A percentile compares a stretch with the other conserved stretches of the same genome.
phyloP scores from a whole-genome alignment of 2,329 filamentous ascomycete genomes.

The Xylariales sp. region DNA sequence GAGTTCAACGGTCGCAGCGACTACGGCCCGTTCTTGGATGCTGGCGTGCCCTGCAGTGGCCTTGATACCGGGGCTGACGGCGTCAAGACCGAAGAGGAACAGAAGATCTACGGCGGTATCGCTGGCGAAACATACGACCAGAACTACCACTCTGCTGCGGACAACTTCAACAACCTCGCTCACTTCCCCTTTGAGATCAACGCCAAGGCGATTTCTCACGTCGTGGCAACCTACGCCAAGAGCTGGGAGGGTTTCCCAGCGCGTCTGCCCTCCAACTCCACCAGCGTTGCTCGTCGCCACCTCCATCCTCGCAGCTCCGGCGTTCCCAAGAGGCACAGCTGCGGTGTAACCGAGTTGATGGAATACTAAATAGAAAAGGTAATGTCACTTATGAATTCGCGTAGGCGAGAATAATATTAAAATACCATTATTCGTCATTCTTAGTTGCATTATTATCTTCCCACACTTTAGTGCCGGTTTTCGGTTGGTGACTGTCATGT shows the following conservation, averaged over 20 bases:
- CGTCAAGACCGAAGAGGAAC: conserved; percentile 67
- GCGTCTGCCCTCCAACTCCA: conserved; percentile 36
- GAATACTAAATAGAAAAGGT: no score
- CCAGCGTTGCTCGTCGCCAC: conserved; percentile 16
- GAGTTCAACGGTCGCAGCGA: conserved; percentile 59
- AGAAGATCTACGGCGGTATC: conserved; percentile 64
- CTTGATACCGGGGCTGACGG: conserved; percentile 74
- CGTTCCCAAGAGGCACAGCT: conserved; percentile 10
- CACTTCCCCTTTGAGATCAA: conserved; percentile 65
- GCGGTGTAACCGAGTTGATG: not conserved
- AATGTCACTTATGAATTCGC: no score
- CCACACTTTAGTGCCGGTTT: no score
- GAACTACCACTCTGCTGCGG: conserved; percentile 66
- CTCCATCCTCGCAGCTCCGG: conserved; percentile 9
- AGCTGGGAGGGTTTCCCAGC: conserved; percentile 58
- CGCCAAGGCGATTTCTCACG: conserved; percentile 65
- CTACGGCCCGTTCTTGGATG: conserved; percentile 56
- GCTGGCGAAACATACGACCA: conserved; percentile 62
- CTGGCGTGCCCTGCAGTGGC: conserved; percentile 66
- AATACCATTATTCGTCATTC: no score
- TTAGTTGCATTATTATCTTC: no score
- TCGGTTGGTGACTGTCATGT: no score
- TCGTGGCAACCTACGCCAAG: conserved; percentile 62
- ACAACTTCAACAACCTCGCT: conserved; percentile 65
- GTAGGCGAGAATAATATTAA: no score